Evolutionary conservation across 2,329 filamentous ascomycete genomes (phyloP).

Genomic region (Diaporthe citriasiana): DNA sequence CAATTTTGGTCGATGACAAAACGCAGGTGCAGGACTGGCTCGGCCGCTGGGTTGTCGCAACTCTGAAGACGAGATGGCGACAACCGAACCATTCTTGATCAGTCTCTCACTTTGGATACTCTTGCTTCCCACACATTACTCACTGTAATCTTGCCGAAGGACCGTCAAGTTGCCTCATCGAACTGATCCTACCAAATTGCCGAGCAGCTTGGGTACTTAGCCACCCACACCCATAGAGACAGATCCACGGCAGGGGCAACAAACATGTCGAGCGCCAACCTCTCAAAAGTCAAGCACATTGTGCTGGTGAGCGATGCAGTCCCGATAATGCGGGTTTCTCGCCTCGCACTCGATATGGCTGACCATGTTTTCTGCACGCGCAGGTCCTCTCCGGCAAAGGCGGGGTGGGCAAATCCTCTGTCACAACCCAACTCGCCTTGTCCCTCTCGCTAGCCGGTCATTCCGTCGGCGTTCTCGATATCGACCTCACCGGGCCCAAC

Average conservation of each 20-base stretch:
- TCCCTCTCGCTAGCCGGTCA: slow-evolving; percentile 88
- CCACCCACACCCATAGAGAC: background rate
- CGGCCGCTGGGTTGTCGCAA: background rate
- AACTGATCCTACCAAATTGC: background rate
- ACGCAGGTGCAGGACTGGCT: slow-evolving; percentile 12
- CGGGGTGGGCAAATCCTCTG: slow-evolving; percentile 96
- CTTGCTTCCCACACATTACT: background rate
- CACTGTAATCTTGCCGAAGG: background rate
- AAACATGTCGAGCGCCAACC: slow-evolving; percentile 66
- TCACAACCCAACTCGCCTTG: slow-evolving; percentile 96
- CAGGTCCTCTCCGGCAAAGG: slow-evolving; percentile 94
- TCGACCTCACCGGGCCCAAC: slow-evolving; percentile 95
- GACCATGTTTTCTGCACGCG: slow-evolving; percentile 6
- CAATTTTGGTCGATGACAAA: slow-evolving; percentile 37
- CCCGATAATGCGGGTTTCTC: background rate
- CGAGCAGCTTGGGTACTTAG: background rate
- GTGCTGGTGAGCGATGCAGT: slow-evolving; percentile 66
- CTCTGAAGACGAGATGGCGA: slow-evolving; percentile 33
- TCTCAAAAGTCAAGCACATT: slow-evolving; percentile 81
- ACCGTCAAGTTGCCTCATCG: background rate
- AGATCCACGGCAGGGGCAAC: background rate
- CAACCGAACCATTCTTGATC: background rate
- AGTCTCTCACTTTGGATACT: no score
- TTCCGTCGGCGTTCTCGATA: slow-evolving; percentile 93
- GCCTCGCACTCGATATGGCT: slow-evolving; percentile 2